A percentile compares a stretch with the other conserved stretches of the same genome.
These are phyloP conservation scores for Phenoliferia sp. DNA, from an alignment of 1,284 basidiomycete species.

Conservation along the genomic window DNA sequence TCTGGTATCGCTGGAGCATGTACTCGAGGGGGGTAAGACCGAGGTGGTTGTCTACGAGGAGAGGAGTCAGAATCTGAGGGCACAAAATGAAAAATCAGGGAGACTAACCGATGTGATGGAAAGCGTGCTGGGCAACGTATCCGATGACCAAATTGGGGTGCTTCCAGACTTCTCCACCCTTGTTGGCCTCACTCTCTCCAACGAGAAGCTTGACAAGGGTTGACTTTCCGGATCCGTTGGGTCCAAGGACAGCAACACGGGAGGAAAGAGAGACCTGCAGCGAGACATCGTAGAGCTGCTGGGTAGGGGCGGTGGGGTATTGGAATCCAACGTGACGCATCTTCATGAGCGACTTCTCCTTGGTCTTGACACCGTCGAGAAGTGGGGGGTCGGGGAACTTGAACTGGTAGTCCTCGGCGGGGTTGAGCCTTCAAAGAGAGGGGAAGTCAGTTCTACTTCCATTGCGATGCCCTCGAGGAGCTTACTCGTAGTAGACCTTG, in stretches of 20 bases:
- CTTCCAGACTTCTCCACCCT: slow-evolving; percentile 96
- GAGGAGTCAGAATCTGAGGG: slow-evolving; percentile 12
- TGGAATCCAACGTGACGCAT: slow-evolving; percentile 98
- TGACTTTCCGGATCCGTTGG: slow-evolving; percentile 97
- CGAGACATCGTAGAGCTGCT: slow-evolving; percentile 89
- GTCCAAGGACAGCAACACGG: slow-evolving; percentile 92
- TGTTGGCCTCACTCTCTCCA: slow-evolving; percentile 94
- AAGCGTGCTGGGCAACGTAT: slow-evolving; percentile 90
- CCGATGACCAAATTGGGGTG: slow-evolving; percentile 98
- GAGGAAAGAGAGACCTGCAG: slow-evolving; percentile 96
- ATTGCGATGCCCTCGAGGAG: neutral
- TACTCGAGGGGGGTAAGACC: slow-evolving; percentile 98
- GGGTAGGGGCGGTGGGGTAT: slow-evolving; percentile 77
- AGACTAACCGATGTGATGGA: slow-evolving; percentile 48
- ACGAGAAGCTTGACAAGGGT: slow-evolving; percentile 98
- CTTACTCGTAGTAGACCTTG: slow-evolving; percentile 92
- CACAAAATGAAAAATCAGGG: neutral
- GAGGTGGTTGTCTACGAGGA: slow-evolving; percentile 91
- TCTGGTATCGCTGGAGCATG: slow-evolving; percentile 99
- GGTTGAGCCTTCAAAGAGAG: slow-evolving; percentile 48
- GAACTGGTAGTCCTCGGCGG: slow-evolving; percentile 92
- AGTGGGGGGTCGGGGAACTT: slow-evolving; percentile 92
- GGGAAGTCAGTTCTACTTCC: neutral
- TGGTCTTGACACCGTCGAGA: slow-evolving; percentile 98
- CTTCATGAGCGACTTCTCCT: slow-evolving; percentile 95